A percentile compares a stretch with the other conserved stretches of the same genome.
phyloP scores from a whole-genome alignment of 129 eudicot species.

The Centella asiatica region DNA sequence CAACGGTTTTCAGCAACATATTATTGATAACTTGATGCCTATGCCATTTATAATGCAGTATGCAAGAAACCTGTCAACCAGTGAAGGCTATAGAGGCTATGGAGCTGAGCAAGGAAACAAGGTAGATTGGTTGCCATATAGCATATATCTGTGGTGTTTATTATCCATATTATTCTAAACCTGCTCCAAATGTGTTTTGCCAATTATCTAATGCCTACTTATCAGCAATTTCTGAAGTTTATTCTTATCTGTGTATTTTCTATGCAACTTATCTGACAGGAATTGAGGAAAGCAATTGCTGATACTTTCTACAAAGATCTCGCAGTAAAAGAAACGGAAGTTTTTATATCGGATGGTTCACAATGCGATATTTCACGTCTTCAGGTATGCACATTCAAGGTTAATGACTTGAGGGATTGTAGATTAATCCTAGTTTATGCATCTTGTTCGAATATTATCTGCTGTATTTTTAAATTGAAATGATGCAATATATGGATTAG shows the following conservation, averaged over 20 bases:
- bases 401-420: background rate
- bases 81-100: slow-evolving; percentile 67
- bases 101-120: slow-evolving; percentile 88
- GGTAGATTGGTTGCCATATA: slow-evolving; percentile 18
- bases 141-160: background rate
- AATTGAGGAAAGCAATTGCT: slow-evolving; percentile 45
- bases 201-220: background rate
- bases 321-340: slow-evolving; percentile 44
- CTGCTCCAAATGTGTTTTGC: background rate
- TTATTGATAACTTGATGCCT: no score
- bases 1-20: background rate
- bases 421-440: background rate
- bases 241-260: background rate
- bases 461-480: no score
- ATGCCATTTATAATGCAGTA: slow-evolving; percentile 23
- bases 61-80: slow-evolving; percentile 57
- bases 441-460: no score
- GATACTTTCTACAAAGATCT: slow-evolving; percentile 37
- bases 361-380: slow-evolving; percentile 66
- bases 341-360: slow-evolving; percentile 56
- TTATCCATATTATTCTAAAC: background rate
- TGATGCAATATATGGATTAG: no score
- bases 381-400: slow-evolving; percentile 26
- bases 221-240: background rate
- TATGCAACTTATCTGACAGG: slow-evolving; percentile 22